Base-by-base conservation (phyloP, 805 yeast species). In the Wickerhamiella australiensis region DNA sequence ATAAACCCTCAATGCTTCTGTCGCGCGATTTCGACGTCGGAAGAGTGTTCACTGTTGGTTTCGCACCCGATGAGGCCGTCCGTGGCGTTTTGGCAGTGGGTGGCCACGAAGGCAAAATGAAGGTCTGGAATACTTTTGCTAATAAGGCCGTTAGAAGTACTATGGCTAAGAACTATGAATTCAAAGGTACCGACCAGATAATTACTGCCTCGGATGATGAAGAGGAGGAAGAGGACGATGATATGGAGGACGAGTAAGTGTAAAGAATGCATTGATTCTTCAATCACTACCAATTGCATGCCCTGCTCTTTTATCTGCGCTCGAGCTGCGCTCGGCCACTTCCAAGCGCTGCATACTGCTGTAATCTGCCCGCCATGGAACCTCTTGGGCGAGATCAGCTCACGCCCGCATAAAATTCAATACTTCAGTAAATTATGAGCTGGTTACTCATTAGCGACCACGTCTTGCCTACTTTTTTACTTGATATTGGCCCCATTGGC, bases 21-120 rank as follows among this genome's bases (percentile, higher is more conserved):
- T 79, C 90, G 36, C 78, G 96, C 63, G 96, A 92, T 67, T 80
- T 92, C 58, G 96, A 88, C 56, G 84, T 87, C 49, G 98, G 98
- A 53, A 87, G 86, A 62, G 96, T 90, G 18, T 76, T 92, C 58
- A 73, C 86, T 3, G 71, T 85, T 9, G 68, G 82, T 8, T 92
- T 87, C 71, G 92, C 95, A 2, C 82, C 86, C 45, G 97, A 92
- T 65, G 67, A 76, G 50, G 95, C 85, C 65, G 84, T 82, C 42
- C 78, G 87, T 2, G 96, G 96, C 53, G 77, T 82, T 62, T 64
- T 92, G 55, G 79, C 80, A 18, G 75, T 86, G 53, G 97, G 96
- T 57, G 98, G 98, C 60, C 85, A 83, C 40, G 74, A 75, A 47
- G 82, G 87, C 15, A 82, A 83, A 12, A 71, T 92, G 65, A 88